These are phyloP conservation scores for Skeletonema grethae DNA, from an alignment of 108 stramenopile species.

Conservation along the genomic window DNA sequence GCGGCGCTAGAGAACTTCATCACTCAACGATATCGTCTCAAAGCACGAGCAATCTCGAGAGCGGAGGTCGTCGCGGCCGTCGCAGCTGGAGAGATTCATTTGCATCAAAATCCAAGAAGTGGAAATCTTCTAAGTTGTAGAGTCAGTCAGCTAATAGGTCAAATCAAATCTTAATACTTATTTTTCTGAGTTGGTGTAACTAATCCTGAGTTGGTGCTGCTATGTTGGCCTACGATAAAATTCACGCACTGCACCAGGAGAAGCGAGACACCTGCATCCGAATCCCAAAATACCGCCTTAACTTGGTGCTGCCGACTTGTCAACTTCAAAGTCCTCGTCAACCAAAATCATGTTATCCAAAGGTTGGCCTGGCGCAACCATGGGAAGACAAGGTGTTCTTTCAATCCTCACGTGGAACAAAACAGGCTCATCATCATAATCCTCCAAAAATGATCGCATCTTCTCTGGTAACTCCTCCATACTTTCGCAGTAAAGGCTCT, in stretches of 20 bases:
- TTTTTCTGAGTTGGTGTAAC: background rate
- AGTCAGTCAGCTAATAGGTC: background rate
- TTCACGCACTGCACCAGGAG: background rate
- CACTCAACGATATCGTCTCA: background rate
- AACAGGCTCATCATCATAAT: constrained; percentile 87
- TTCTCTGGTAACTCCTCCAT: constrained; percentile 77
- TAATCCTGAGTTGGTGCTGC: background rate
- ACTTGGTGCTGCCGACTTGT: constrained; percentile 79
- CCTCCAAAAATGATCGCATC: constrained; percentile 85
- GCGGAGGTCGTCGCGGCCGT: background rate
- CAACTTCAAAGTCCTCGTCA: constrained; percentile 81
- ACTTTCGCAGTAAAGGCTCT: constrained; percentile 72
- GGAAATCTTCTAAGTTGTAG: background rate
- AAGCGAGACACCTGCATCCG: background rate
- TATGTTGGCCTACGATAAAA: background rate
- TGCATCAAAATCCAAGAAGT: background rate
- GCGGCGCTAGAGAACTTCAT: background rate
- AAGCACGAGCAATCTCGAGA: background rate
- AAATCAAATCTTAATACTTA: background rate
- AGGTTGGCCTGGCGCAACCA: constrained; percentile 88
- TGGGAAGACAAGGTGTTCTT: constrained; percentile 84
- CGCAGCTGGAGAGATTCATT: background rate
- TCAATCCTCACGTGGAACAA: constrained; percentile 88
- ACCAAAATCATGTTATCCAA: constrained; percentile 89
- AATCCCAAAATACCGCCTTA: constrained; percentile 44